Conservation (phyloP, 176 grass and related monocot species). For the Lolium rigidum region DNA sequence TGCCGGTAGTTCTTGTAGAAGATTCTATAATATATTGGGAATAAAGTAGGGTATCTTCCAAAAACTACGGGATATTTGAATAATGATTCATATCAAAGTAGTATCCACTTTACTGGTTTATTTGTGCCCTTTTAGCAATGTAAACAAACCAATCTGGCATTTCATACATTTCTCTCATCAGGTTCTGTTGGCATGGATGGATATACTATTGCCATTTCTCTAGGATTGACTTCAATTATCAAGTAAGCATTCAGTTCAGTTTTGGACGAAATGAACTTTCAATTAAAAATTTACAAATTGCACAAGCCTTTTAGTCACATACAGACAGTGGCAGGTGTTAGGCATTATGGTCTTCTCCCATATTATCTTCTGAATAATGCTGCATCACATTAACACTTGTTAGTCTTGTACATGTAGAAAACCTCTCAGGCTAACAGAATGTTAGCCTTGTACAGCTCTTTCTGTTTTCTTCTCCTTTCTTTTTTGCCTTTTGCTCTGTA, state of each 20-base stretch:
- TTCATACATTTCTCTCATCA: conserved; percentile 40
- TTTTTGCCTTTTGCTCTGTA: no score
- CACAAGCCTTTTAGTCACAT: conserved; percentile 8
- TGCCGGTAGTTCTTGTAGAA: conserved; percentile 22
- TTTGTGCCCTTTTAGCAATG: not conserved
- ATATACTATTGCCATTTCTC: conserved; percentile 78
- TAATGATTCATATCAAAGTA: not conserved
- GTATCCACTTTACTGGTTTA: not conserved
- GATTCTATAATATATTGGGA: not conserved
- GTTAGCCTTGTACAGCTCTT: no score
- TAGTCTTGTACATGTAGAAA: not conserved
- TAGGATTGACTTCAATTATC: conserved; percentile 85
- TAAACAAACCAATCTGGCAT: conserved; percentile 22
- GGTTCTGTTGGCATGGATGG: conserved; percentile 69
- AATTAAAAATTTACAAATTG: not conserved
- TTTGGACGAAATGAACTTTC: not conserved
- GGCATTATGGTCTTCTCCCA: not conserved
- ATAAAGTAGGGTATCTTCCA: not conserved
- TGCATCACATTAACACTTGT: conserved; percentile 9
- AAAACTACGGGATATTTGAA: not conserved
- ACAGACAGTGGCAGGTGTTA: not conserved
- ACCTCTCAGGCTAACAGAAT: no score
- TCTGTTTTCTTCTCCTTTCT: no score
- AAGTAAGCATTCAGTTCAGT: conserved; percentile 42
- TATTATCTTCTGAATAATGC: conserved; percentile 27